Evolutionary conservation across 371 early-diverging fungal genomes (phyloP), one percentile per base, ranked within the genome.

Genomic region (Mortierella sp.): DNA sequence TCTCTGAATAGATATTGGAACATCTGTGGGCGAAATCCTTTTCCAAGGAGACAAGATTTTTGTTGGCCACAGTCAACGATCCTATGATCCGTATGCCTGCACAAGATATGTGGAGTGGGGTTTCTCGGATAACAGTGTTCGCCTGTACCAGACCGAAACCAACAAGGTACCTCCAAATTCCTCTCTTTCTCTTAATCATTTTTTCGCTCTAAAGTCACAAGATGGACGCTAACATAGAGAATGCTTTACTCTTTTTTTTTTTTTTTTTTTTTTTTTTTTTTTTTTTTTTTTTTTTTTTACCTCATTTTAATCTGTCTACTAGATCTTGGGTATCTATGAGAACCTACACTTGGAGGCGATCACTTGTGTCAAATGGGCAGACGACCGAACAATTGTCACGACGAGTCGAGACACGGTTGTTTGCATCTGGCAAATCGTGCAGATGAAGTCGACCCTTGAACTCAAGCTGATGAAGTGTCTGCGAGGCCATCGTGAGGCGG

Each of bases 51-150:
- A 85, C 63, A 86, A 87, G 59, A 84, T 86, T 15, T 61, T 86
- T 11, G 71, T 90, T 12, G 75, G 88, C 44, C 90, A 90, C 11
- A 75, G 68, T 11, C 76, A 69, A 15, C 75, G 77, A 1, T 30
- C 69, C 0, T 71, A 70, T 25, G 74, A 77, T 28, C 82, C 89
- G 1, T 86, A 88, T 62, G 74, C 70, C 68, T 89, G 87, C 23
- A 64, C 72, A 16, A 80, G 83, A n/a, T 92, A 89, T 73, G 76
- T 92, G 7, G 93, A 94, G 68, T 93, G 93, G 93, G 93, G 90
- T 25, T 91, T 83, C 63, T 80, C 88, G 0, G 94, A 94, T 63
- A 85, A 87, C 43, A 90, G 91, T 65, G 66, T 93, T 7, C 84
- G 93, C 37, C 56, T 94, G 14, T 86, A 82, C 63, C 75, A 87